These are phyloP conservation scores for Pholiota molesta DNA, from an alignment of 768 basidiomycete species.

Conservation along the genomic window DNA sequence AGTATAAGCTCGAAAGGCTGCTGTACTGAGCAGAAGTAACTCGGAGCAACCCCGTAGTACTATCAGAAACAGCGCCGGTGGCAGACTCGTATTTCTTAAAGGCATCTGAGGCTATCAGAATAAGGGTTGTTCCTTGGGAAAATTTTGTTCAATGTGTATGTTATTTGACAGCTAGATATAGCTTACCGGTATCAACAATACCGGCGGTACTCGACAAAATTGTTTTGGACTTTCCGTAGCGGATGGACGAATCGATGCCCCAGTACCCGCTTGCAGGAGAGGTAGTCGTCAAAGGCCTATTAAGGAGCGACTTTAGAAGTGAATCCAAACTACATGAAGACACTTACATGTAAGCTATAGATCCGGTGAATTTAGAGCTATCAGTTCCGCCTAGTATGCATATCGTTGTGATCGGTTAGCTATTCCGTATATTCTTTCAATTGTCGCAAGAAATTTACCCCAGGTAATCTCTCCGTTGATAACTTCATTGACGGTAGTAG, in stretches of 20 bases:
- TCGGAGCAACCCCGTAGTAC: slow-evolving; percentile 44
- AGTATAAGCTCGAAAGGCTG: slow-evolving; percentile 54
- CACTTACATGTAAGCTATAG: slow-evolving; percentile 14
- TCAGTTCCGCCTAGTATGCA: slow-evolving; percentile 40
- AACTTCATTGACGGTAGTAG: slow-evolving; percentile 34
- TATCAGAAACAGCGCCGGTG: slow-evolving; percentile 47
- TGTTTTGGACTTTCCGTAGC: slow-evolving; percentile 43
- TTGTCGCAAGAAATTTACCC: slow-evolving; percentile 22
- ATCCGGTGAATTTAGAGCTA: slow-evolving; percentile 29
- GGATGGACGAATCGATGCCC: slow-evolving; percentile 59
- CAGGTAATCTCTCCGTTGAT: slow-evolving; percentile 57
- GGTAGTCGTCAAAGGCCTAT: slow-evolving; percentile 48
- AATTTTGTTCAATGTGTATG: background rate
- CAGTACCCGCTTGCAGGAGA: slow-evolving; percentile 50
- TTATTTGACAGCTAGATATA: background rate
- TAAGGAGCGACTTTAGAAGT: no score
- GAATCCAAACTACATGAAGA: background rate
- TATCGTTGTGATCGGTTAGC: background rate
- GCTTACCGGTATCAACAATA: slow-evolving; percentile 57
- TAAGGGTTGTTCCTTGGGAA: slow-evolving; percentile 45
- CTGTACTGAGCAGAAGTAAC: slow-evolving; percentile 53
- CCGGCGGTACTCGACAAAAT: slow-evolving; percentile 51
- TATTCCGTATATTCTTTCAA: no score
- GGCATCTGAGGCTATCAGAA: slow-evolving; percentile 48
- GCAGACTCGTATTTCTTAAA: slow-evolving; percentile 42